Evolutionary conservation across 352 stramenopile species (phyloP).

Genomic region (Phytophthora cryptogea): DNA sequence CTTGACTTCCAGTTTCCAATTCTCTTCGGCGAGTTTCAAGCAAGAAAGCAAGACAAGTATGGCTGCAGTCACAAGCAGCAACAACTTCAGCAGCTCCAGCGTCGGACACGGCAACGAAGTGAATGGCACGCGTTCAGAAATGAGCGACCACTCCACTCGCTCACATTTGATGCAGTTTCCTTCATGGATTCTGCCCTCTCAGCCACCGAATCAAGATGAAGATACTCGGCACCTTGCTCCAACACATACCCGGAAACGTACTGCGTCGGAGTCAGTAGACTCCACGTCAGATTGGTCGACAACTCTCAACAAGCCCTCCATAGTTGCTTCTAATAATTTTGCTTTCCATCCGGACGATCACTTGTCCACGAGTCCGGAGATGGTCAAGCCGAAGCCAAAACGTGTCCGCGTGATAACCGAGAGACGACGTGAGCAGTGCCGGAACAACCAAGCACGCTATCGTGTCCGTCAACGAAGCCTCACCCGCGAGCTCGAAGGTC

Average conservation of each 20-base stretch:
- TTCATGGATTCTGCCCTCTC: neutral
- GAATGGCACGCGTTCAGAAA: neutral
- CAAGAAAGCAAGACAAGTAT: neutral
- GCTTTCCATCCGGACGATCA: neutral
- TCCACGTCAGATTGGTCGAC: neutral
- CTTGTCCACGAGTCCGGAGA: neutral
- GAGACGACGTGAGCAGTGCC: slow-evolving; percentile 40
- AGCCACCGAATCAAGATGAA: neutral
- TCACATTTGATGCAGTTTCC: neutral
- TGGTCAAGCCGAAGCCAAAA: slow-evolving; percentile 16
- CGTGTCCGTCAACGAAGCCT: slow-evolving; percentile 32
- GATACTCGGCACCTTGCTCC: slow-evolving; percentile 1
- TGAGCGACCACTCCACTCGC: neutral
- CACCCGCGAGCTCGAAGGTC: slow-evolving; percentile 12
- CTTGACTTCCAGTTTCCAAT: slow-evolving; percentile 1
- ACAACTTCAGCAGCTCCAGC: neutral
- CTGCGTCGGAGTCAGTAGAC: neutral
- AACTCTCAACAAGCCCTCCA: neutral
- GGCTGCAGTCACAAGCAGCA: neutral
- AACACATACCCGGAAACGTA: slow-evolving; percentile 2
- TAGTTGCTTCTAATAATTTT: too few species aligned
- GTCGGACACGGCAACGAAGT: neutral
- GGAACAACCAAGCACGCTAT: slow-evolving; percentile 46
- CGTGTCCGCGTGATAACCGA: slow-evolving; percentile 31
- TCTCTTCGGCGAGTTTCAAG: slow-evolving; percentile 1